Conservation (phyloP, 495 filamentous ascomycete genomes). For the Neurospora africana region DNA sequence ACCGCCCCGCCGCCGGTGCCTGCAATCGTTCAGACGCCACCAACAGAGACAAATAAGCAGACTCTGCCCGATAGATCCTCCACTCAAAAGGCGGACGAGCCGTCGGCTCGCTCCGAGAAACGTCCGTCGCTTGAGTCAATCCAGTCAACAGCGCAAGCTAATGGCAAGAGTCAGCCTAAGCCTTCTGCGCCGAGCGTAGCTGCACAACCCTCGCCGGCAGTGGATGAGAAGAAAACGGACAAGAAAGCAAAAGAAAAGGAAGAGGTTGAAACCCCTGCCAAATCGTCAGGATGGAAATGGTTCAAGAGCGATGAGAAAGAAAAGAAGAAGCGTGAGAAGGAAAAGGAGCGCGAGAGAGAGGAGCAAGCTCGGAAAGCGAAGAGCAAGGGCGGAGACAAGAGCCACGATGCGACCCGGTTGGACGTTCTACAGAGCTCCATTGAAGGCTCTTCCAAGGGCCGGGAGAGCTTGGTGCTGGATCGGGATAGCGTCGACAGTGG, state of each 20-base stretch:
- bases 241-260: slow-evolving; percentile 51
- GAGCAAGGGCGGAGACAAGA: slow-evolving; percentile 42
- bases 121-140: slow-evolving; percentile 25
- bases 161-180: slow-evolving; percentile 11
- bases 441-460: slow-evolving; percentile 52
- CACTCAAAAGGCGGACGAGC: slow-evolving; percentile 40
- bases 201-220: slow-evolving; percentile 36
- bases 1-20: slow-evolving; percentile 39
- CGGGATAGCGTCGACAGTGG: slow-evolving; percentile 60
- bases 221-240: slow-evolving; percentile 63
- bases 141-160: slow-evolving; percentile 2
- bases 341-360: slow-evolving; percentile 43
- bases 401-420: slow-evolving; percentile 64
- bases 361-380: slow-evolving; percentile 49
- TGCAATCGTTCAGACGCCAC: slow-evolving; percentile 59
- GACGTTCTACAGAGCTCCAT: slow-evolving; percentile 77
- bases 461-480: slow-evolving; percentile 75
- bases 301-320: slow-evolving; percentile 38
- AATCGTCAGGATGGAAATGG: slow-evolving; percentile 74
- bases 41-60: slow-evolving; percentile 33
- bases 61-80: slow-evolving; percentile 42
- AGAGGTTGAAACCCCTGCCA: slow-evolving; percentile 43
- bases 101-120: slow-evolving; percentile 39
- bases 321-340: slow-evolving; percentile 38
- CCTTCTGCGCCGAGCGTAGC: background rate